Evolutionary conservation across 2,329 filamentous ascomycete species (phyloP).

Genomic region (Colletotrichum plurivorum): DNA sequence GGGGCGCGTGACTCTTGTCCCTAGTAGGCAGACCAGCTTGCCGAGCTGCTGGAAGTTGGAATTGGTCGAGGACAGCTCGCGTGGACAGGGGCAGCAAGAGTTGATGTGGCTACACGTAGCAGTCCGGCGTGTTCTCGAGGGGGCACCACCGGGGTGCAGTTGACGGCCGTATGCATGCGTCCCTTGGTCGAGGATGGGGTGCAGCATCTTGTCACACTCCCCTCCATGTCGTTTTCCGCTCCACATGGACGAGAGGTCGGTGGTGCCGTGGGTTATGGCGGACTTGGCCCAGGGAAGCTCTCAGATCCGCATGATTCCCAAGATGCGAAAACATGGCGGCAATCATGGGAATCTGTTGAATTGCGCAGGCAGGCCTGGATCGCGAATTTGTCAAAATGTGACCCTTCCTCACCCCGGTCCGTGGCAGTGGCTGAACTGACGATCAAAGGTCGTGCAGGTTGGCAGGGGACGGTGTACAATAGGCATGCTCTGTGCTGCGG

Average conservation of each 20-base stretch:
- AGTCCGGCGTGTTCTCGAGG: not conserved
- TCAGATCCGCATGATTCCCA: constrained; percentile 9
- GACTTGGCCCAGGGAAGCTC: not conserved
- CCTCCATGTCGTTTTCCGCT: constrained; percentile 29
- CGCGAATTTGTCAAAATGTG: constrained; percentile 7
- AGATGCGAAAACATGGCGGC: constrained; percentile 18
- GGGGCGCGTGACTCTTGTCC: not conserved
- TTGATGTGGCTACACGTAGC: not conserved
- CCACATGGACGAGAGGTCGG: constrained; percentile 9
- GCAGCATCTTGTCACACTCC: constrained; percentile 12
- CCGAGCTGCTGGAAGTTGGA: no score
- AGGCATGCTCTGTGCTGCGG: no score
- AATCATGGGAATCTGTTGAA: constrained; percentile 23
- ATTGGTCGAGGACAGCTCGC: not conserved
- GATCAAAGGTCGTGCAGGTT: constrained; percentile 1
- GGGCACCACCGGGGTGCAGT: not conserved
- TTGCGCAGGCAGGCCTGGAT: constrained; percentile 2
- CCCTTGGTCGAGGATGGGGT: not conserved
- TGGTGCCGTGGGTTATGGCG: not conserved
- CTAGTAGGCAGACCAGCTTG: not conserved
- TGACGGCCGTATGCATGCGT: not conserved
- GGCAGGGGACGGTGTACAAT: not conserved
- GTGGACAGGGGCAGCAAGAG: not conserved
- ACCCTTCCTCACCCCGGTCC: not conserved
- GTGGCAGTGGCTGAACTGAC: constrained; percentile 9